phyloP scores from a whole-genome alignment of 495 filamentous ascomycete species.

The Lentithecium fluviatile region DNA sequence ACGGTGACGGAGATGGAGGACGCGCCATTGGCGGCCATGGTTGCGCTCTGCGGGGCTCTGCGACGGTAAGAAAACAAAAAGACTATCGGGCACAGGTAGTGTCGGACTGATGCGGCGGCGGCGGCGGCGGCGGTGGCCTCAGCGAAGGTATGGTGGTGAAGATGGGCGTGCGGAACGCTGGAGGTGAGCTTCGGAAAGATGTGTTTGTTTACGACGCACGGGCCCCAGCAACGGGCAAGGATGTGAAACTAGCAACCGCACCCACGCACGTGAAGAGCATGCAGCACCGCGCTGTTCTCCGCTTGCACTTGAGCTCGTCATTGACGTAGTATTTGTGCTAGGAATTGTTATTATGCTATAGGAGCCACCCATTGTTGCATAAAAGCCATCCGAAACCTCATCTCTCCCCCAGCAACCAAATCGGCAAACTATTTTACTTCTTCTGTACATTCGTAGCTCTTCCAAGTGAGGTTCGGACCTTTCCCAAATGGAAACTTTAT shows the following conservation, averaged over 20 bases:
- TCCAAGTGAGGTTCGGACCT: too few relatives aligned
- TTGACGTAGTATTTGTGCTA: too few relatives aligned
- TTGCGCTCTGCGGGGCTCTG: conserved; percentile 4
- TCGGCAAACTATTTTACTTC: too few relatives aligned
- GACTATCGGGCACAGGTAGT: not conserved
- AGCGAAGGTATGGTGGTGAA: conserved; percentile 1
- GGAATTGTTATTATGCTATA: too few relatives aligned
- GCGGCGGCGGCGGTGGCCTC: not conserved
- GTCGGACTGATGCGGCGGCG: not conserved
- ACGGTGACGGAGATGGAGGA: conserved; percentile 77
- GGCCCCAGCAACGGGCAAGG: conserved; percentile 21
- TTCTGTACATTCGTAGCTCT: too few relatives aligned
- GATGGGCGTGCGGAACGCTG: conserved; percentile 1
- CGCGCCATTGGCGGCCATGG: conserved; percentile 53
- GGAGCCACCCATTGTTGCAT: too few relatives aligned
- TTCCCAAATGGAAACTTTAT: too few relatives aligned
- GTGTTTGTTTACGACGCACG: conserved; percentile 4
- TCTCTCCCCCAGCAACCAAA: too few relatives aligned
- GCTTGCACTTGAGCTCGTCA: too few relatives aligned
- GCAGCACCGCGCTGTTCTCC: not conserved
- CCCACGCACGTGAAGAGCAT: conserved; percentile 12
- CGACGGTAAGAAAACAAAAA: not conserved
- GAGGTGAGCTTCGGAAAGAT: not conserved
- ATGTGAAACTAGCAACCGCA: conserved; percentile 1
- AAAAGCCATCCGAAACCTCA: too few relatives aligned